Evolutionary conservation across 495 filamentous ascomycete species (phyloP).

Genomic region (Daldinia caldariorum): DNA sequence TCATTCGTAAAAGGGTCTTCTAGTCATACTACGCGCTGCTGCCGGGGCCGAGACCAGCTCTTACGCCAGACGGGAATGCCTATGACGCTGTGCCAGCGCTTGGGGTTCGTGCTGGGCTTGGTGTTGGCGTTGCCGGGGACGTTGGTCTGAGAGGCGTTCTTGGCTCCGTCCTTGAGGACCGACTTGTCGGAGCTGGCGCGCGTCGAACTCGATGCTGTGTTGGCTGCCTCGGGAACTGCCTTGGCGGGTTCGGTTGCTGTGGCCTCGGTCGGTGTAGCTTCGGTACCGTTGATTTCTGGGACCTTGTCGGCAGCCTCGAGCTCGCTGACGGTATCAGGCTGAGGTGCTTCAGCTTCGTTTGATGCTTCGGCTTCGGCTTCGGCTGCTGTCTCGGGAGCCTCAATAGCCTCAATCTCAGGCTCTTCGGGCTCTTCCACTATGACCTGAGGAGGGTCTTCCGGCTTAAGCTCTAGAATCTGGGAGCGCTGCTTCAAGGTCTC

Average conservation of each 20-base stretch:
- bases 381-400: constrained; percentile 7
- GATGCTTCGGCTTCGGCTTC: not conserved
- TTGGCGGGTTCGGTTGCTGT: constrained; percentile 3
- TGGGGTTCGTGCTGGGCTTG: not conserved
- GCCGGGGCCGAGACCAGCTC: constrained; percentile 24
- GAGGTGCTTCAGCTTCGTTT: constrained; percentile 4
- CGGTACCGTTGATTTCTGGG: not conserved
- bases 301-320: constrained; percentile 7
- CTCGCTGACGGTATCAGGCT: constrained; percentile 13
- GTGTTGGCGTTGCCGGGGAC: not conserved
- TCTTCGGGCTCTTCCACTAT: constrained; percentile 1
- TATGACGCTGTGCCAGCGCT: constrained; percentile 31
- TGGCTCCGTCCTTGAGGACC: constrained; percentile 1
- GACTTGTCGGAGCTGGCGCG: constrained; percentile 15
- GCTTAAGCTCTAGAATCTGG: constrained; percentile 16
- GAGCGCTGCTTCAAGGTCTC: not conserved
- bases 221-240: not conserved
- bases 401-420: constrained; percentile 6
- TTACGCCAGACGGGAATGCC: constrained; percentile 28
- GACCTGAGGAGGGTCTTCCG: constrained; percentile 12
- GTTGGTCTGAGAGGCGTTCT: constrained; percentile 2
- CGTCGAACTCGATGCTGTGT: constrained; percentile 2
- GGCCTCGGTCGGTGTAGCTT: not conserved
- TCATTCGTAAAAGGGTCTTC: not conserved
- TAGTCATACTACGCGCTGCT: constrained; percentile 23